These are phyloP conservation scores for Strobilomyces confusus DNA, from an alignment of 768 basidiomycete genomes.

Conservation along the genomic window DNA sequence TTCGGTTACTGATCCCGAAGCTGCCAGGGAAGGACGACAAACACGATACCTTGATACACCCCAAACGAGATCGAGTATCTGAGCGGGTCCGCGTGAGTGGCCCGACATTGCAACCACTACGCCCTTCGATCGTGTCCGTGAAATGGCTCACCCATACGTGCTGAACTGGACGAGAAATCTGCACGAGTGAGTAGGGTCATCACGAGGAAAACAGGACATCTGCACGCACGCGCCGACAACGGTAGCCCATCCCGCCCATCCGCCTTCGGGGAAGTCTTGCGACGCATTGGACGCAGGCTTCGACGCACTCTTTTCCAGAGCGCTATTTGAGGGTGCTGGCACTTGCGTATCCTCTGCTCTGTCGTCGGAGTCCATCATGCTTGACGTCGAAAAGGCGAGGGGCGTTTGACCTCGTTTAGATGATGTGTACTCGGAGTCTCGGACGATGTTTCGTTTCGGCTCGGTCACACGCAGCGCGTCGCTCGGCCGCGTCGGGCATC, in stretches of 20 bases:
- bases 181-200: neutral
- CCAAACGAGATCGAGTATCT: slow-evolving; percentile 40
- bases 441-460: too few relatives aligned
- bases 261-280: slow-evolving; percentile 26
- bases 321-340: neutral
- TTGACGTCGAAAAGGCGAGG: neutral
- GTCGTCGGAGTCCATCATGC: neutral
- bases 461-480: too few relatives aligned
- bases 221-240: slow-evolving; percentile 28
- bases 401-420: too few relatives aligned
- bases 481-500: too few relatives aligned
- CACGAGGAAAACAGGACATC: neutral
- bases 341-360: neutral
- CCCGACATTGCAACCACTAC: neutral
- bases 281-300: neutral
- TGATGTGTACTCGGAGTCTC: too few relatives aligned
- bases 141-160: slow-evolving; percentile 31
- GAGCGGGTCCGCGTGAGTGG: neutral
- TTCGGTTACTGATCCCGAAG: neutral
- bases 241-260: slow-evolving; percentile 29
- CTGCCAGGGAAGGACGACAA: neutral
- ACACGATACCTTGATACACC: slow-evolving; percentile 38
- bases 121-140: neutral
- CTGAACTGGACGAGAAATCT: slow-evolving; percentile 39
- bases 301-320: neutral